These are phyloP conservation scores for Ceratocystis lukuohia DNA, from an alignment of 2,329 filamentous ascomycete genomes.

Conservation along the genomic window DNA sequence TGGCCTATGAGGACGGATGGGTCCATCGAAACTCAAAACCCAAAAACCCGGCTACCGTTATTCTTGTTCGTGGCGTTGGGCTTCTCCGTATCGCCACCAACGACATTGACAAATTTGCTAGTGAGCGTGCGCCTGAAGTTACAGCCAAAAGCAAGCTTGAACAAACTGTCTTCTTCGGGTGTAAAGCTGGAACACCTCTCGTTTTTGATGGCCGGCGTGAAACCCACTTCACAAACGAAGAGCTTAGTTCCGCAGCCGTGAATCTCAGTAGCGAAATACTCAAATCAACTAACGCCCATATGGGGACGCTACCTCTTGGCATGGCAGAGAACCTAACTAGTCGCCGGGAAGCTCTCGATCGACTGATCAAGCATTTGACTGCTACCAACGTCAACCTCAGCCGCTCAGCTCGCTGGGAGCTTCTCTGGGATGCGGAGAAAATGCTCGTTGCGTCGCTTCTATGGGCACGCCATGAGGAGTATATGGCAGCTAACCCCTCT, in stretches of 20 bases:
- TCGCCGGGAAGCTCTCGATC: conserved; percentile 58
- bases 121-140: conserved; percentile 45
- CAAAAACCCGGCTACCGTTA: conserved; percentile 48
- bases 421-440: conserved; percentile 86
- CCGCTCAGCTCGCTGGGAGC: conserved; percentile 56
- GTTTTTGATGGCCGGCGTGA: conserved; percentile 60
- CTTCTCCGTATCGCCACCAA: conserved; percentile 45
- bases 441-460: conserved; percentile 65
- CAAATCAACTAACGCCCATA: conserved; percentile 58
- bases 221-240: conserved; percentile 51
- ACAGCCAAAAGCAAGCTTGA: conserved; percentile 83
- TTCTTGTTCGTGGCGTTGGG: conserved; percentile 50
- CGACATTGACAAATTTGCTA: conserved; percentile 46
- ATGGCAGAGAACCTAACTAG: conserved; percentile 68
- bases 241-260: conserved; percentile 64
- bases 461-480: conserved; percentile 68
- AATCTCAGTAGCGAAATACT: conserved; percentile 71
- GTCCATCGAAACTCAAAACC: conserved; percentile 39
- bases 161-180: conserved; percentile 87
- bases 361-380: conserved; percentile 59
- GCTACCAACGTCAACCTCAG: conserved; percentile 53
- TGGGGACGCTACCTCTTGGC: conserved; percentile 59
- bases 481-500: conserved; percentile 44
- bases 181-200: conserved; percentile 71
- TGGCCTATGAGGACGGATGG: conserved; percentile 34